Conservation (phyloP, 164 flowering plant species). For the Annona cherimola region DNA sequence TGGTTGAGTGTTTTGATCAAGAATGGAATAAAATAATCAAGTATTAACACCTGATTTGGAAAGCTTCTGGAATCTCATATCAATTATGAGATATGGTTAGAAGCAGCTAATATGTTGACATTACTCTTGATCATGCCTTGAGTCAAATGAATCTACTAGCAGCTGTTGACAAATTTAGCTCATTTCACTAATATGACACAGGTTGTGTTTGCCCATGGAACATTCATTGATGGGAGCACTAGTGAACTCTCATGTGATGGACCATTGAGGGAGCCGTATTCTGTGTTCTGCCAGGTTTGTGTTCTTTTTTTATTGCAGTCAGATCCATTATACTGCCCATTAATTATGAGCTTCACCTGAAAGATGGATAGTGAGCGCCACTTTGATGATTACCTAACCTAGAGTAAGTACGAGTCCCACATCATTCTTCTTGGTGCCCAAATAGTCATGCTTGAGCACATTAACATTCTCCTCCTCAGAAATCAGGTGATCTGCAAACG, state of each 20-base stretch:
- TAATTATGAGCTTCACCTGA: not conserved
- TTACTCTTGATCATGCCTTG: not conserved
- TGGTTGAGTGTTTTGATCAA: not conserved
- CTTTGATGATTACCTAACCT: too few species aligned
- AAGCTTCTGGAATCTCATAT: not conserved
- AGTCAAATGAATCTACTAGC: not conserved
- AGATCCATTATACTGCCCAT: not conserved
- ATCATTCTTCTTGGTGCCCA: too few species aligned
- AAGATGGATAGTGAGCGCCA: too few species aligned
- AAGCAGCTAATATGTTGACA: not conserved
- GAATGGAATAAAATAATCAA: not conserved
- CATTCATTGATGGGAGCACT: conserved; percentile 89
- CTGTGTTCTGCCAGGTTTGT: conserved; percentile 60
- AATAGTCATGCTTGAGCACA: too few species aligned
- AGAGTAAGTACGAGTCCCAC: too few species aligned
- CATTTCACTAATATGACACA: conserved; percentile 10
- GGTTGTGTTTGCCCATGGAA: conserved; percentile 87
- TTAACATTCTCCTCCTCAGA: too few species aligned
- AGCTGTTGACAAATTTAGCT: not conserved
- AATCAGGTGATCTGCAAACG: too few species aligned
- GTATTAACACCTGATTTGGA: not conserved
- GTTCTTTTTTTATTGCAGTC: not conserved
- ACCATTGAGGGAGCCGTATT: conserved; percentile 77
- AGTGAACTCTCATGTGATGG: conserved; percentile 92
- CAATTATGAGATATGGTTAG: too few species aligned